Conservation (phyloP, 2,329 filamentous ascomycete species). For the Xylariaceae sp. region DNA sequence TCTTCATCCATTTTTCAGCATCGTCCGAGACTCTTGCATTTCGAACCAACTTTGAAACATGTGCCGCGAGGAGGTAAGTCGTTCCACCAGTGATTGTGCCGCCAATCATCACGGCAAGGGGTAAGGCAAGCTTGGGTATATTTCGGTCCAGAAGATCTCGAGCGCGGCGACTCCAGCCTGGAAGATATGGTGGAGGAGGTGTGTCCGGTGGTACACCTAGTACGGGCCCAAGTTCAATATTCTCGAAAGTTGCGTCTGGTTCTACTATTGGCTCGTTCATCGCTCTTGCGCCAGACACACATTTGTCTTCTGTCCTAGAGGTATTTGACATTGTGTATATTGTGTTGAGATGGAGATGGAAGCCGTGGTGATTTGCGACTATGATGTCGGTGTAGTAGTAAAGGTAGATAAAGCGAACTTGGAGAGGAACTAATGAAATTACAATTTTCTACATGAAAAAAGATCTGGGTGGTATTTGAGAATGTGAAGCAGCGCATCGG, state of each 20-base stretch:
- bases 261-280: no score
- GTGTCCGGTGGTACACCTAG: background rate
- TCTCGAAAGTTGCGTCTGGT: background rate
- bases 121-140: background rate
- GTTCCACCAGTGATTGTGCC: background rate
- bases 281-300: no score
- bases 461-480: no score
- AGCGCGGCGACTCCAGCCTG: background rate
- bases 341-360: no score
- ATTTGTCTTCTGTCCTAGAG: no score
- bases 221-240: background rate
- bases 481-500: no score
- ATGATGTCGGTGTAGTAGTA: no score
- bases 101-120: conserved; percentile 1
- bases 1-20: conserved; percentile 1
- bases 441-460: no score
- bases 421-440: no score
- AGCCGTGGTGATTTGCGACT: no score
- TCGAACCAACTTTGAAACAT: background rate
- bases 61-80: background rate
- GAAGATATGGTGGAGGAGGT: background rate
- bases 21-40: background rate
- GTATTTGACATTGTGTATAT: no score
- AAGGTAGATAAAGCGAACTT: no score
- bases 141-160: background rate